Percentiles rank a stretch among this genome's conserved stretches.
phyloP scores from a whole-genome alignment of 2,329 filamentous ascomycete species.

The Epichloe sp. region DNA sequence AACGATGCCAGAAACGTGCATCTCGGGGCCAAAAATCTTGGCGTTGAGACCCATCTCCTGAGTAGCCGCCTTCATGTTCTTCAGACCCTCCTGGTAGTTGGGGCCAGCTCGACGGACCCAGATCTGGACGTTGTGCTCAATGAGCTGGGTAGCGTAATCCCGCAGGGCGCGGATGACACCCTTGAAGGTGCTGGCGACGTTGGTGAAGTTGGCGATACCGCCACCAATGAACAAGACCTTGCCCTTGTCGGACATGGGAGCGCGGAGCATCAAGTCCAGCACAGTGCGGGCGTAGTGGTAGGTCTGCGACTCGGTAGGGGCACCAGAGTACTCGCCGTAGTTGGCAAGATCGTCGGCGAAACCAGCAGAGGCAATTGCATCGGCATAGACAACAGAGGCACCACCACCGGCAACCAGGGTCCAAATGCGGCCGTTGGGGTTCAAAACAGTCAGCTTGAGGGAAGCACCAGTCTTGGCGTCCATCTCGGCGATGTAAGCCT shows the following conservation, averaged over 20 bases:
- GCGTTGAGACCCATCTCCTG: slow-evolving; percentile 74
- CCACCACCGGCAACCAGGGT: slow-evolving; percentile 97
- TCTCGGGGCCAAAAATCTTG: slow-evolving; percentile 59
- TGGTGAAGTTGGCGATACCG: slow-evolving; percentile 99
- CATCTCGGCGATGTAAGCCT: slow-evolving; percentile 97
- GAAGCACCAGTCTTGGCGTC: slow-evolving; percentile 99
- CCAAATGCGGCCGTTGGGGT: slow-evolving; percentile 86
- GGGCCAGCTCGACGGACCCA: slow-evolving; percentile 81
- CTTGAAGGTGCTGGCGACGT: slow-evolving; percentile 98
- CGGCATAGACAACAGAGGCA: slow-evolving; percentile 97
- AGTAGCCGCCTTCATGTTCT: slow-evolving; percentile 97
- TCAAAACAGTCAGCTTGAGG: slow-evolving; percentile 94
- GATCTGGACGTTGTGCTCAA: slow-evolving; percentile 96
- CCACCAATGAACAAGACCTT: slow-evolving; percentile 99
- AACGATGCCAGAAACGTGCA: slow-evolving; percentile 97
- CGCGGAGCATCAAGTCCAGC: slow-evolving; percentile 91
- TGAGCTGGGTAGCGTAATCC: slow-evolving; percentile 72
- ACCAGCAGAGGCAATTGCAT: slow-evolving; percentile 92
- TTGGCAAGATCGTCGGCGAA: slow-evolving; percentile 96
- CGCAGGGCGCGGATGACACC: slow-evolving; percentile 94
- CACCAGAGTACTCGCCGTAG: slow-evolving; percentile 99
- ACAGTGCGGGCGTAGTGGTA: slow-evolving; percentile 98
- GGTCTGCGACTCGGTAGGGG: slow-evolving; percentile 95
- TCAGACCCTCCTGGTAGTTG: slow-evolving; percentile 99
- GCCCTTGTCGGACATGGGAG: slow-evolving; percentile 72